Base-by-base conservation (phyloP, 2,329 filamentous ascomycete species). In the Beauveria australis region DNA sequence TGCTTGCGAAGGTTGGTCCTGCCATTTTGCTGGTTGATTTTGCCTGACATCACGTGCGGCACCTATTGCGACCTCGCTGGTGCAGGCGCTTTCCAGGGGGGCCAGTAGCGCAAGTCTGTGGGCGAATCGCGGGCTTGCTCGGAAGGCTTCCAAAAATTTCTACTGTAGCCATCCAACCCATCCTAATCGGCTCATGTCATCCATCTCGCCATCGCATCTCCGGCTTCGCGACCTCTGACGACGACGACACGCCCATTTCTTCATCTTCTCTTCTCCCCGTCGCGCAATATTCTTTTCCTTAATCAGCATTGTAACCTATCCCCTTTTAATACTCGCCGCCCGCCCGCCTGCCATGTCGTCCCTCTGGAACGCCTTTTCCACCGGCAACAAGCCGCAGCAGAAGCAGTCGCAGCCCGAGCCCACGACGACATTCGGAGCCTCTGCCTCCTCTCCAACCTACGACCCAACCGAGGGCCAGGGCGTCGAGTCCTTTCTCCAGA, bases 401-500 rank as follows among this genome's bases (percentile, higher is more conserved):
- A 80, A 71, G 69, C 67, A 67, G 28, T 62, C 63, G 53, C 63
- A 67, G 55, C 66, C 66, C 60, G 67, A 69, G 51, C 67, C 66
- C 52, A 64, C 76, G 64, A 62, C 67, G 51, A 64, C 74, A 78
- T 73, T 65, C 77, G 72, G 76, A 83, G 64, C 71, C 81, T 63
- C 76, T 76, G 72, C 76, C 82, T 65, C 72, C 81, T 63, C 77
- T 81, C 67, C 75, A 83, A 61, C 74, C 66, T 92, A 91, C 75
- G 87, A 92, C 74, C 85, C 90, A 47, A 81, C 84, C 67, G 81
- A 86, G 68, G 85, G 86, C 59, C 87, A 89, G 75, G 92, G 93
- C 75, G 89, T 94, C 69, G 88, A 91, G 70, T 88, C 90, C 61
- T 97, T 99, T 76, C 85, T 97, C 62, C 87, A 85, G 70, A 84